Conservation (phyloP, 495 filamentous ascomycete species). For the Hypoxylon fuscum region DNA sequence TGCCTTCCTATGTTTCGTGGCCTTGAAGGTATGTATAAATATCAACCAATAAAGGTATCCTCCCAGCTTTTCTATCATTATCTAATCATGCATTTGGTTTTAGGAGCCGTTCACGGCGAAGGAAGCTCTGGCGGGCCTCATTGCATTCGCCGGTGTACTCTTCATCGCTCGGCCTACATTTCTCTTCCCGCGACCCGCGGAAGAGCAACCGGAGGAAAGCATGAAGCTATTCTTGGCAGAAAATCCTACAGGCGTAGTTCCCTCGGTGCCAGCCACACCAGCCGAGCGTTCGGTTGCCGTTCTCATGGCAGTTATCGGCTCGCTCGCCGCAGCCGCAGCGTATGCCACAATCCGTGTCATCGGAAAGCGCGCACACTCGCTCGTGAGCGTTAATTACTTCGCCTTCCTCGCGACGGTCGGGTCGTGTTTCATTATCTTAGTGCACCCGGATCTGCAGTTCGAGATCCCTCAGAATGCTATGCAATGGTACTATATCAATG, state of each 20-base stretch:
- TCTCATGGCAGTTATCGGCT: constrained; percentile 71
- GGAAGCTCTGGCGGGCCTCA: constrained; percentile 72
- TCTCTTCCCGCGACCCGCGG: constrained; percentile 48
- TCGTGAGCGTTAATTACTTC: constrained; percentile 84
- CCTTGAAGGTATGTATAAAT: constrained; percentile 50
- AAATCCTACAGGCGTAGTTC: constrained; percentile 26
- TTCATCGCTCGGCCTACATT: constrained; percentile 77
- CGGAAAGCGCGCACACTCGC: constrained; percentile 77
- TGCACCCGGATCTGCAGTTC: constrained; percentile 62
- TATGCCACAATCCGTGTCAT: constrained; percentile 82
- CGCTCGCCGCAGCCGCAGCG: constrained; percentile 74
- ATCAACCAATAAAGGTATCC: constrained; percentile 17
- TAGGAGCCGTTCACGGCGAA: constrained; percentile 73
- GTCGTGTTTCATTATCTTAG: constrained; percentile 46
- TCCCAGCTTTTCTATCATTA: not conserved
- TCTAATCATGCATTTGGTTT: not conserved
- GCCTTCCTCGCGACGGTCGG: constrained; percentile 70
- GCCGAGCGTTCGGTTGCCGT: constrained; percentile 74
- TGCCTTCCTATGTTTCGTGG: constrained; percentile 74
- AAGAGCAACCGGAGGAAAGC: not conserved
- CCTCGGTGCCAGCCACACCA: constrained; percentile 56
- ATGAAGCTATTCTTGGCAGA: constrained; percentile 42
- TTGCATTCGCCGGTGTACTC: constrained; percentile 77
- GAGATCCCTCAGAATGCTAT: constrained; percentile 63
- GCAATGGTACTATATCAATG: constrained; percentile 66